phyloP scores from a whole-genome alignment of 371 early-diverging fungal species.

The Actinomucor elegans region DNA sequence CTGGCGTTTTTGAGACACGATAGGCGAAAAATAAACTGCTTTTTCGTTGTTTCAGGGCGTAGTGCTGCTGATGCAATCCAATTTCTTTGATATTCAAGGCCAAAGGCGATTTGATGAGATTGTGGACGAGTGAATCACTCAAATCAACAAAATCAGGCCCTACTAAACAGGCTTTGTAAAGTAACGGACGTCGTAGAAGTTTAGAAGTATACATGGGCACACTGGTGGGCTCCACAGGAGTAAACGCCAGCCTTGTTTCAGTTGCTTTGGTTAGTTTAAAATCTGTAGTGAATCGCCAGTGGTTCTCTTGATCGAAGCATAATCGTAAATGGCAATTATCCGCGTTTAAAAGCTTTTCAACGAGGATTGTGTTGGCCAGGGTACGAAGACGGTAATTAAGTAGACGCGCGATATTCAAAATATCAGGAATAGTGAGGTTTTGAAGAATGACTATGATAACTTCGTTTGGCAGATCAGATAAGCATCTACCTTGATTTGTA shows the following conservation, averaged over 20 bases:
- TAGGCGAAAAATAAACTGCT: slow-evolving; percentile 1
- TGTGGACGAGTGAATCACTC: neutral
- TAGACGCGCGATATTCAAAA: slow-evolving; percentile 4
- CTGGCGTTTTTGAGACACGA: slow-evolving; percentile 4
- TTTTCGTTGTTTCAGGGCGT: neutral
- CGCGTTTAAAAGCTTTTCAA: slow-evolving; percentile 1
- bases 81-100: slow-evolving; percentile 5
- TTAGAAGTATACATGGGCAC: slow-evolving; percentile 15
- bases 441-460: slow-evolving; percentile 7
- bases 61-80: slow-evolving; percentile 3
- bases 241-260: slow-evolving; percentile 6
- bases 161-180: slow-evolving; percentile 5
- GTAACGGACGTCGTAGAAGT: slow-evolving; percentile 8
- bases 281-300: slow-evolving; percentile 22
- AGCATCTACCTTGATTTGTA: slow-evolving; percentile 5
- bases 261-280: slow-evolving; percentile 12
- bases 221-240: slow-evolving; percentile 8
- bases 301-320: slow-evolving; percentile 20
- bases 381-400: slow-evolving; percentile 1
- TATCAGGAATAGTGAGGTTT: slow-evolving; percentile 12
- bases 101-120: slow-evolving; percentile 7
- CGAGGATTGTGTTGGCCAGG: slow-evolving; percentile 7
- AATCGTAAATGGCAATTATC: slow-evolving; percentile 7
- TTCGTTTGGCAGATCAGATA: slow-evolving; percentile 17
- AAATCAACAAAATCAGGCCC: slow-evolving; percentile 8